phyloP scores from a whole-genome alignment of 2,329 filamentous ascomycete species.

The Ophiostoma montium region DNA sequence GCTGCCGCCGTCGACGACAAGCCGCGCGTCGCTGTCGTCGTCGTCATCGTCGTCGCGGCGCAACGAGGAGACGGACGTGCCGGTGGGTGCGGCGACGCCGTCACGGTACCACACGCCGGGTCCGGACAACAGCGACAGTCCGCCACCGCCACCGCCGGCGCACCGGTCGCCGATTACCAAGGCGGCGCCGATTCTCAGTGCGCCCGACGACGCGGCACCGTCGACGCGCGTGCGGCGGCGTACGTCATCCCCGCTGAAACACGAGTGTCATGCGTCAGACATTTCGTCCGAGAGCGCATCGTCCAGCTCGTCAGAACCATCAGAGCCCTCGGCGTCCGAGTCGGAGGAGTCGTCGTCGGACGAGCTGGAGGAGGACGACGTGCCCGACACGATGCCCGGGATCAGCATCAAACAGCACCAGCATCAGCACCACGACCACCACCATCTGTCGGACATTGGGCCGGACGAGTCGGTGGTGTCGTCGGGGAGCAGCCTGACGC shows the following conservation, averaged over 20 bases:
- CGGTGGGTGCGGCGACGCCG: constrained; percentile 25
- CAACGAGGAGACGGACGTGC: constrained; percentile 19
- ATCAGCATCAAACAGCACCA: constrained; percentile 38
- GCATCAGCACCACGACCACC: no score
- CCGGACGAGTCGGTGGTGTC: constrained; percentile 27
- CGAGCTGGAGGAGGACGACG: constrained; percentile 45
- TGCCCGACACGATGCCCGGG: constrained; percentile 43
- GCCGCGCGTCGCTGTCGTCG: no score
- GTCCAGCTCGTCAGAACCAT: constrained; percentile 40
- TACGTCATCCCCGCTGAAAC: constrained; percentile 85
- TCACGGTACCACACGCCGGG: constrained; percentile 21
- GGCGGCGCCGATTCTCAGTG: constrained; percentile 26
- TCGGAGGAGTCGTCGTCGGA: constrained; percentile 32
- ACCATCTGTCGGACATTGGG: constrained; percentile 20
- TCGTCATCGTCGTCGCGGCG: constrained; percentile 11
- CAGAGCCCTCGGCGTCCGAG: no score
- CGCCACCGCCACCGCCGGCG: constrained; percentile 36
- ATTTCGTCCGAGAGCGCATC: constrained; percentile 47
- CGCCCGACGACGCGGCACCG: constrained; percentile 32
- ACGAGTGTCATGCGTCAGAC: constrained; percentile 86
- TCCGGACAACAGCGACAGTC: no score
- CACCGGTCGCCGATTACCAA: constrained; percentile 32
- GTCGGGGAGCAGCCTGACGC: constrained; percentile 50
- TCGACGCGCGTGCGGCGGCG: constrained; percentile 46
- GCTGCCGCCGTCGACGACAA: constrained; percentile 12